phyloP scores from a whole-genome alignment of 352 stramenopile genomes.

The Globisporangium cederbergense region DNA sequence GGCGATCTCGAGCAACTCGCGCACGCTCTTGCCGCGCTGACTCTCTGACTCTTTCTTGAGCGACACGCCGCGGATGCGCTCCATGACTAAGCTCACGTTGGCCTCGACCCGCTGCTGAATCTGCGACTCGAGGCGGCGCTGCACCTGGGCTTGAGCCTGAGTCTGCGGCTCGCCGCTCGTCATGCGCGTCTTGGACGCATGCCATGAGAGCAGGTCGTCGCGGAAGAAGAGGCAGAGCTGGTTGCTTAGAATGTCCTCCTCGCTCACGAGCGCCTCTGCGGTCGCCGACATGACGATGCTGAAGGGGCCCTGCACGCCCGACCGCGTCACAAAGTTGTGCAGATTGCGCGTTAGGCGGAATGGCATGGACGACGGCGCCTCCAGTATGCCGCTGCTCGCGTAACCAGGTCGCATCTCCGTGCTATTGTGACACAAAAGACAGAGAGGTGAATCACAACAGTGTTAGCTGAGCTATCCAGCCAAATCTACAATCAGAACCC shows the following conservation, averaged over 20 bases:
- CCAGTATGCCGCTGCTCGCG: slow-evolving; percentile 76
- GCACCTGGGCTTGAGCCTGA: slow-evolving; percentile 25
- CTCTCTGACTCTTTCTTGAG: slow-evolving; percentile 72
- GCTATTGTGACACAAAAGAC: slow-evolving; percentile 22
- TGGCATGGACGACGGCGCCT: slow-evolving; percentile 78
- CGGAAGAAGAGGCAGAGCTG: slow-evolving; percentile 88
- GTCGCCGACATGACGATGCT: slow-evolving; percentile 78
- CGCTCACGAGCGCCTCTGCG: slow-evolving; percentile 77
- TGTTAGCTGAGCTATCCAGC: not conserved
- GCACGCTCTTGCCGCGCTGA: slow-evolving; percentile 67
- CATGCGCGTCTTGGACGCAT: slow-evolving; percentile 82
- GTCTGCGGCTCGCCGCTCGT: slow-evolving; percentile 20
- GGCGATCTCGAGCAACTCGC: slow-evolving; percentile 78
- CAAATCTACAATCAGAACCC: not conserved
- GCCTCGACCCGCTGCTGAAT: slow-evolving; percentile 84
- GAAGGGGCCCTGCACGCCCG: slow-evolving; percentile 84
- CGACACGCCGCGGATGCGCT: slow-evolving; percentile 73
- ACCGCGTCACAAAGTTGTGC: slow-evolving; percentile 83
- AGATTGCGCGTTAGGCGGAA: slow-evolving; percentile 89
- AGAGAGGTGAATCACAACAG: too few species aligned
- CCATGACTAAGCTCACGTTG: slow-evolving; percentile 81
- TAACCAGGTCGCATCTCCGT: slow-evolving; percentile 85
- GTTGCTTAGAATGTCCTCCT: slow-evolving; percentile 83
- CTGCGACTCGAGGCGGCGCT: slow-evolving; percentile 70
- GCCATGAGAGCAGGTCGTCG: slow-evolving; percentile 85